A percentile compares a stretch with the other conserved stretches of the same genome.
These are phyloP conservation scores for Linderniella brevidens DNA, from an alignment of 257 asterid genomes.

Conservation along the genomic window DNA sequence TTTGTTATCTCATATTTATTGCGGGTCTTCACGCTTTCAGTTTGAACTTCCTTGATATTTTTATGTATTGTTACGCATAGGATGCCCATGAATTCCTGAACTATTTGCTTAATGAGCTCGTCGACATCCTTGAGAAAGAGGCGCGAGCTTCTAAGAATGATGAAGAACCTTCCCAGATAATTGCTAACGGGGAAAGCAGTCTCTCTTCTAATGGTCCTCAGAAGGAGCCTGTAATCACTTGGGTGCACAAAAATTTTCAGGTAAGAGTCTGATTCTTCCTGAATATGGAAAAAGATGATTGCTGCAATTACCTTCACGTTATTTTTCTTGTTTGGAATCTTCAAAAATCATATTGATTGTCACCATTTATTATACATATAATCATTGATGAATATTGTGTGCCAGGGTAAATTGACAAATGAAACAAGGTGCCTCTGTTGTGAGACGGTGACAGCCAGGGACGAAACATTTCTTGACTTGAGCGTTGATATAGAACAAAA, in stretches of 20 bases:
- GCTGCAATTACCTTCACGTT: too few species aligned
- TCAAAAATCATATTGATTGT: too few species aligned
- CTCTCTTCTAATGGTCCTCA: constrained; percentile 28
- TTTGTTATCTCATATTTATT: too few species aligned
- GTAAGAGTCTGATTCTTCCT: constrained; percentile 18
- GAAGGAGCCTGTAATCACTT: constrained; percentile 60
- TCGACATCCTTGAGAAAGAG: constrained; percentile 84
- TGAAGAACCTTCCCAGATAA: constrained; percentile 35
- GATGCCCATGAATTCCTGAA: constrained; percentile 90
- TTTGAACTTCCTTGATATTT: constrained; percentile 9
- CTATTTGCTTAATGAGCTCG: constrained; percentile 74
- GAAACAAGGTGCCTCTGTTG: constrained; percentile 76
- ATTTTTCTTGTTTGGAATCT: too few species aligned
- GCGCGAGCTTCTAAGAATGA: constrained; percentile 40
- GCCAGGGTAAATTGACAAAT: constrained; percentile 70
- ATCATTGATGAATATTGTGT: constrained; percentile 6
- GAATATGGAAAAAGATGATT: neutral
- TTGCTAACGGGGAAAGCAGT: constrained; percentile 52
- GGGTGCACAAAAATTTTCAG: constrained; percentile 95
- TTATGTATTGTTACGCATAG: constrained; percentile 21
- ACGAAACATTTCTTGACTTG: constrained; percentile 75
- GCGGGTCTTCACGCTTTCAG: too few species aligned
- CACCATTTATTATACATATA: too few species aligned
- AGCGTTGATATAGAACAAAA: constrained; percentile 86
- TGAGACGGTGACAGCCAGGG: constrained; percentile 91